Evolutionary conservation across 2,329 filamentous ascomycete genomes (phyloP).

Genomic region (Aspergillus sp.): DNA sequence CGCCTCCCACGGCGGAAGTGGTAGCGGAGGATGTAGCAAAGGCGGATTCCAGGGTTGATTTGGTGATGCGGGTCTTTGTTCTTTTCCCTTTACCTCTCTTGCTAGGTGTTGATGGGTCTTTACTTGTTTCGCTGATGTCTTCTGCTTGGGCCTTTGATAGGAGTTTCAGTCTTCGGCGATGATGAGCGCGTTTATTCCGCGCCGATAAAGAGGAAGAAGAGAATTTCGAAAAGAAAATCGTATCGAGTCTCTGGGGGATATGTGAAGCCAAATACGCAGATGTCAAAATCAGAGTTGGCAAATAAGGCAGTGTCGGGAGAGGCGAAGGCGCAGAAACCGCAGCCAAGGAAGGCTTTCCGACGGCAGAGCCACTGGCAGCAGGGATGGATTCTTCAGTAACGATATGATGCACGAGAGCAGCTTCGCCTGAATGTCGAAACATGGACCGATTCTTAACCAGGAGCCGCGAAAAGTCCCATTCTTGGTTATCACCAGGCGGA

Average conservation of each 20-base stretch:
- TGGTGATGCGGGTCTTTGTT: slow-evolving; percentile 35
- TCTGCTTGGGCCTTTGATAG: slow-evolving; percentile 35
- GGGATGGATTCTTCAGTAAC: slow-evolving; percentile 25
- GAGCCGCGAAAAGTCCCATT: slow-evolving; percentile 79
- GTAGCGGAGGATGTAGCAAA: slow-evolving; percentile 35
- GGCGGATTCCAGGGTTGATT: slow-evolving; percentile 35
- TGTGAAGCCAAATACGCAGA: slow-evolving; percentile 45
- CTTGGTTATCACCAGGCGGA: slow-evolving; percentile 40
- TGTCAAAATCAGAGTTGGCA: slow-evolving; percentile 43
- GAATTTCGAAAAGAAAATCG: slow-evolving; percentile 47
- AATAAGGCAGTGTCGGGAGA: slow-evolving; percentile 39
- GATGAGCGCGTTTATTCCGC: slow-evolving; percentile 41
- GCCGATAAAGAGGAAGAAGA: slow-evolving; percentile 39
- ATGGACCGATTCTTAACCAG: slow-evolving; percentile 52
- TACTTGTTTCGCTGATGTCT: slow-evolving; percentile 24
- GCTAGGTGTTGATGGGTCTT: slow-evolving; percentile 23
- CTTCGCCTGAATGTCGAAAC: slow-evolving; percentile 43
- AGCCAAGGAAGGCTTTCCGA: slow-evolving; percentile 14
- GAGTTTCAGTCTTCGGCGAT: slow-evolving; percentile 36
- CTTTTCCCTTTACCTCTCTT: slow-evolving; percentile 33
- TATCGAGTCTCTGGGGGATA: slow-evolving; percentile 43
- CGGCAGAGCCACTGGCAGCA: background rate
- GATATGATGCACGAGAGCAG: slow-evolving; percentile 37
- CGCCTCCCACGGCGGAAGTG: slow-evolving; percentile 25
- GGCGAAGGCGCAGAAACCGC: slow-evolving; percentile 23